Evolutionary conservation across 148 eudicot genomes (phyloP), one percentile per base, ranked within the genome.

Genomic region (Vaccinium macrocarpon): DNA sequence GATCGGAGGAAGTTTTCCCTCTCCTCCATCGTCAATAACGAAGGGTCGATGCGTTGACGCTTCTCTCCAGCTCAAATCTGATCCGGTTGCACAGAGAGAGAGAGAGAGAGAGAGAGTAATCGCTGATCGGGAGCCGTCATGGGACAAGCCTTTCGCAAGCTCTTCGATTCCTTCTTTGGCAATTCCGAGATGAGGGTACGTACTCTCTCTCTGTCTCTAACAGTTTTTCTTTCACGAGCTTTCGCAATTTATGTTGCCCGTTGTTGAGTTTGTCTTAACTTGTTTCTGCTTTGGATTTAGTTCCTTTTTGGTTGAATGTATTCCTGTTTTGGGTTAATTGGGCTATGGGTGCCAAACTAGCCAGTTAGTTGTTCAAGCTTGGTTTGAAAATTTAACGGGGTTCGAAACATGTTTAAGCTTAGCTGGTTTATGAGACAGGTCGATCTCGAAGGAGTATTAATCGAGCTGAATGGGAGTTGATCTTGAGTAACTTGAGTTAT

Each of bases 131-230:
- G 72, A 84, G 64, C 52, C 84, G 59, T 55, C 73, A 95, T 97
- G 99, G 99, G 99, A 83, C 98, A 93, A 97, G 98, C 95, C 75
- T 93, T 97, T 89, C 96, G 98, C 84, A 97, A 97, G 91, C 95
- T 97, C 74, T 95, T 97, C 82, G 99, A 97, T 82, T 79, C 98
- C 76, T 97, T 97, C 95, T 97, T 97, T 85, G 99, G 99, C 84
- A 97, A 95, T 88, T 87, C 95, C 56, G 98, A 97, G 91, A 95
- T 95, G 99, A 89, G 99, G 89, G 98, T 94, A 87, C 82, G 77
- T 76, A 48, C 55, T 75, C 78, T 52, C 16, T 66, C 59, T 48
- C 78, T 19, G 49, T 79, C 19, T 6, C 19, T 5, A 42, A 42
- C 23, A 11, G 51, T 16, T 38, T 81, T 35, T 8, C 57, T 6